Evolutionary conservation across 2,329 filamentous ascomycete species (phyloP).

Genomic region (Neofusicoccum cordaticola): DNA sequence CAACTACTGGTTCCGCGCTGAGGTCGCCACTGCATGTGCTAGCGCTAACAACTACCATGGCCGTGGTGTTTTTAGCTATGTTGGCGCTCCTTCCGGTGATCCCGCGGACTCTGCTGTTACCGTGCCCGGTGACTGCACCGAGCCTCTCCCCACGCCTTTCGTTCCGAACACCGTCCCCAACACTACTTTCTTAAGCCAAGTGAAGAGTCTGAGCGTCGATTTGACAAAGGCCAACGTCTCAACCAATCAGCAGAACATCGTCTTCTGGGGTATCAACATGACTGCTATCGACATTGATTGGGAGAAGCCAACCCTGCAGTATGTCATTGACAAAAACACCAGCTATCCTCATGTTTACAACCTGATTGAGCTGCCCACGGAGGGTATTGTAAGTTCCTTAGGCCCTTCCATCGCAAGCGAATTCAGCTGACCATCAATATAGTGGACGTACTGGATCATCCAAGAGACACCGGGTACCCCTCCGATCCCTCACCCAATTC

Average conservation of each 20-base stretch:
- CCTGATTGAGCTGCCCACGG: constrained; percentile 39
- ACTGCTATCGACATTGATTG: constrained; percentile 43
- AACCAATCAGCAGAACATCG: constrained; percentile 38
- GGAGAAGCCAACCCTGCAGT: constrained; percentile 45
- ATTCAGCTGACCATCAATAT: constrained; percentile 18
- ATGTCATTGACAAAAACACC: constrained; percentile 41
- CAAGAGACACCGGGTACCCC: constrained; percentile 33
- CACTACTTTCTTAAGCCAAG: constrained; percentile 29
- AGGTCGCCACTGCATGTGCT: constrained; percentile 36
- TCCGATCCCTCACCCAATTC: constrained; percentile 31
- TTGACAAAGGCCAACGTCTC: constrained; percentile 29
- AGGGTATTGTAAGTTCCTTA: constrained; percentile 23
- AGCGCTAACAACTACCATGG: constrained; percentile 32
- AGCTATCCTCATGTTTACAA: constrained; percentile 40
- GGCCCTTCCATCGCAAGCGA: neutral
- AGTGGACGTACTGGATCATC: constrained; percentile 45
- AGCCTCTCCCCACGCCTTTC: constrained; percentile 22
- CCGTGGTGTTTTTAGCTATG: constrained; percentile 36
- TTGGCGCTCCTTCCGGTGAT: constrained; percentile 21
- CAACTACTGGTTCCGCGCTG: constrained; percentile 45
- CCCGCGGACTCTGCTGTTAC: constrained; percentile 23
- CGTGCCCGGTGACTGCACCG: constrained; percentile 26
- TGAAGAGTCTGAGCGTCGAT: constrained; percentile 33
- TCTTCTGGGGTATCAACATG: constrained; percentile 40
- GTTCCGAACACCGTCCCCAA: constrained; percentile 37